Evolutionary conservation across 331 rosid species (phyloP), one percentile per base, ranked within the genome.

Genomic region (Rosa hybrid): DNA sequence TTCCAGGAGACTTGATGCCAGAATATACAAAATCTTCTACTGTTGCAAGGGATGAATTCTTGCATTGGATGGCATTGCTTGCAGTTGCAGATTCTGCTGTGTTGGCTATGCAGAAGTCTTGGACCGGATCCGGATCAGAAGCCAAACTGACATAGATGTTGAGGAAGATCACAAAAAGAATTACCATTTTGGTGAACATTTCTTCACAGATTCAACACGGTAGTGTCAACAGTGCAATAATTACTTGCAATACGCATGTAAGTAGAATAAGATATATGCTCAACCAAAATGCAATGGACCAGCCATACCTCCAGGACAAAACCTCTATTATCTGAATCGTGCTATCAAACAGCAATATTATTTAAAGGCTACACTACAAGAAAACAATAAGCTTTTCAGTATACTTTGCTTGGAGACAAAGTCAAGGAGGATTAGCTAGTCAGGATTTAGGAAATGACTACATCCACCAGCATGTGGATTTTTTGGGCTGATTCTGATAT

Each of bases 81-180:
- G 80, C 76, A 5, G 80, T 67, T 59, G 80, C 76, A 7, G 82
- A 71, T 42, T 65, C 74, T 62, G 82, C 76, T 67, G 83, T 79
- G 78, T 48, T 59, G 51, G 92, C 83, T 83, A 95, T 68, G 85
- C 99, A 95, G 85, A 87, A 93, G 89, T 95, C 98, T 51, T 85
- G 82, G 27, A 93, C 85, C 5, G 98, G 98, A 86, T 95, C 99
- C 1, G 99, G 96, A 57, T 95, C 99, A 71, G 99, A 91, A 80
- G 91, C 97, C 46, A 78, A 25, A 74, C 48, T 81, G n/a, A 76
- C 82, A 69, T 74, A 78, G 60, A 39, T 81, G 62, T 75, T 81
- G 85, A 85, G 71, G 63, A 89, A 14, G 74, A 86, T 23, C 38
- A 84, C 11, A 78, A 86, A 67, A 6, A 88, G 49, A 44, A 84